These are phyloP conservation scores for Malbranchea zuffiana DNA, from an alignment of 2,329 filamentous ascomycete genomes.

Conservation along the genomic window DNA sequence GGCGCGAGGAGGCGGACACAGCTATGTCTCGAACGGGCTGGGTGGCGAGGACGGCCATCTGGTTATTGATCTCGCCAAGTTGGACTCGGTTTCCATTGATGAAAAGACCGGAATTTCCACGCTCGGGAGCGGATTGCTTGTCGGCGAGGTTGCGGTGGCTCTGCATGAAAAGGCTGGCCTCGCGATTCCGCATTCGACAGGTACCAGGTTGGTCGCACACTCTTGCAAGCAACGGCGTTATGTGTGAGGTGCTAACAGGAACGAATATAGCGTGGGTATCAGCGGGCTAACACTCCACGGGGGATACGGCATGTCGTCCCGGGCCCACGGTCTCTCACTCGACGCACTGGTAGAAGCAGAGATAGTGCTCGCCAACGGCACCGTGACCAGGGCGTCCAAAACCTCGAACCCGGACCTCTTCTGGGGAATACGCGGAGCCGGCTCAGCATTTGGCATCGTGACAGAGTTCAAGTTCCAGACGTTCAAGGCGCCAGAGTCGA, in stretches of 20 bases:
- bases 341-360: constrained; percentile 41
- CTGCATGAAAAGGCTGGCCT: constrained; percentile 15
- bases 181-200: constrained; percentile 20
- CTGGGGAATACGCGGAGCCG: constrained; percentile 43
- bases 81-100: constrained; percentile 17
- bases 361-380: constrained; percentile 40
- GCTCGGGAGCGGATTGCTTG: constrained; percentile 18
- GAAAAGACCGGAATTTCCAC: constrained; percentile 15
- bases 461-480: constrained; percentile 33
- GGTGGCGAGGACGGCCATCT: constrained; percentile 18
- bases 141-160: constrained; percentile 20
- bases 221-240: not conserved
- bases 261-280: constrained; percentile 17
- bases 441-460: constrained; percentile 46
- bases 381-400: constrained; percentile 27
- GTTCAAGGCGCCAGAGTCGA: constrained; percentile 25
- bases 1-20: constrained; percentile 42
- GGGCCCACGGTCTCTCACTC: constrained; percentile 38
- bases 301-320: constrained; percentile 26
- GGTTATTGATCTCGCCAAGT: constrained; percentile 18
- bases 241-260: not conserved
- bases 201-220: constrained; percentile 12
- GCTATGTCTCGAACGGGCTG: constrained; percentile 29
- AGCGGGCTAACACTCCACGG: constrained; percentile 21
- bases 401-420: constrained; percentile 35